Evolutionary conservation across 2,329 filamentous ascomycete genomes (phyloP).

Genomic region (Aspergillus versicolor): DNA sequence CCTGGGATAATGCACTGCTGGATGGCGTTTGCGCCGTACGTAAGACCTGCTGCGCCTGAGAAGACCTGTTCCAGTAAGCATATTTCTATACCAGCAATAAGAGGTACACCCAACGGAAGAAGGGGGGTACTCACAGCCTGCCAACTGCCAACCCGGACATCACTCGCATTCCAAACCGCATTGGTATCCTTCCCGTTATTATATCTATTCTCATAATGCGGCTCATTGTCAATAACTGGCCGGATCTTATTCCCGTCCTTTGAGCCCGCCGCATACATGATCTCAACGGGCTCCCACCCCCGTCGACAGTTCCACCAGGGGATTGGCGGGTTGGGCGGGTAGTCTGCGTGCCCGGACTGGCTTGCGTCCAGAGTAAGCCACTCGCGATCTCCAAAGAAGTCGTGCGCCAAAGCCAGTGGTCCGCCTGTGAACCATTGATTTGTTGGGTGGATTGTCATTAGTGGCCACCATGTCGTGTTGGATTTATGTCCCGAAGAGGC

Average conservation of each 20-base stretch:
- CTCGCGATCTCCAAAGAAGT: neutral
- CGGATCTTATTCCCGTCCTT: neutral
- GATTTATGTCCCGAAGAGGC: neutral
- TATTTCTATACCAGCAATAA: too few relatives aligned
- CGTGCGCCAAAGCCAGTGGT: conserved; percentile 1
- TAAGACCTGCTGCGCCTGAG: conserved; percentile 6
- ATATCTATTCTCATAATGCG: conserved; percentile 11
- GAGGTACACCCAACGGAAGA: too few relatives aligned
- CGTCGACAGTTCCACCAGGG: conserved; percentile 12
- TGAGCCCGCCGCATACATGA: conserved; percentile 6
- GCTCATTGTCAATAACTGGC: conserved; percentile 8
- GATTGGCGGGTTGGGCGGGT: conserved; percentile 9
- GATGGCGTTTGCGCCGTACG: conserved; percentile 6
- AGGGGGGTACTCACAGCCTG: conserved; percentile 1
- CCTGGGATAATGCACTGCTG: conserved; percentile 1
- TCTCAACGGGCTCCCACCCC: conserved; percentile 10
- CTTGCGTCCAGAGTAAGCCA: conserved; percentile 10
- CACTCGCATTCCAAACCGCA: conserved; percentile 9
- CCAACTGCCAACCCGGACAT: conserved; percentile 9
- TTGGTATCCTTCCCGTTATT: neutral
- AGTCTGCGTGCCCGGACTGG: conserved; percentile 9
- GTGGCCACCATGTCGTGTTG: neutral
- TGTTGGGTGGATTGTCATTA: conserved; percentile 7
- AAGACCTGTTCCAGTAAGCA: neutral
- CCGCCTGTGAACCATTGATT: conserved; percentile 11